These are phyloP conservation scores for Populus nigra DNA, from an alignment of 345 rosid genomes.

Conservation along the genomic window DNA sequence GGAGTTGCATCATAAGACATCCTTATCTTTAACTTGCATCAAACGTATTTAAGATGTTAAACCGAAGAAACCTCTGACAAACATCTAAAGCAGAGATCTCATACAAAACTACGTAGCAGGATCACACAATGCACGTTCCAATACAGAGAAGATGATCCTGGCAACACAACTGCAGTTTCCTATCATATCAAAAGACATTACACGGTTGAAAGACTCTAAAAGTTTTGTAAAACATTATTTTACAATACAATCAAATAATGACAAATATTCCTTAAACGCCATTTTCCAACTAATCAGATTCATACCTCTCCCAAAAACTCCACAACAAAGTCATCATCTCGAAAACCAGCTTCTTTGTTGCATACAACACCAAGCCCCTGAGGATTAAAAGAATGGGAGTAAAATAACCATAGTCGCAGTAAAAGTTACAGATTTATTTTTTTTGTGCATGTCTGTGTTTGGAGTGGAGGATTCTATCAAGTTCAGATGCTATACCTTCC, in stretches of 20 bases:
- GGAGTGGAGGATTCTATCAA: not conserved
- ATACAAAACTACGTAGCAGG: not conserved
- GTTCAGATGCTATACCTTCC: slow-evolving; percentile 60
- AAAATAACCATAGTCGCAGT: slow-evolving; percentile 16
- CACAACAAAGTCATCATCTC: slow-evolving; percentile 93
- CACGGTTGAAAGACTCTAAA: not conserved
- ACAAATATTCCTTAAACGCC: not conserved
- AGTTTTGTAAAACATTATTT: not conserved
- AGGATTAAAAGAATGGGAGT: slow-evolving; percentile 14
- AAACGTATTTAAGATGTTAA: not conserved
- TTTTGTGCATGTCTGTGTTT: not conserved
- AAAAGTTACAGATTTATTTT: not conserved
- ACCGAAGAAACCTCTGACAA: not conserved
- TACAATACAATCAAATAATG: not conserved
- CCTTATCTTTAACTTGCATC: not conserved
- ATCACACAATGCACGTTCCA: not conserved
- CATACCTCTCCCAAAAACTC: slow-evolving; percentile 99
- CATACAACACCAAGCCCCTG: slow-evolving; percentile 99
- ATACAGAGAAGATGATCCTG: not conserved
- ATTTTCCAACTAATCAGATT: slow-evolving; percentile 12
- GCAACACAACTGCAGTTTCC: not conserved
- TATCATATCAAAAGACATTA: not conserved
- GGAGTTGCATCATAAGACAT: no score
- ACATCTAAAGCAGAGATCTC: not conserved
- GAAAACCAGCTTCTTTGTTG: slow-evolving; percentile 92